Evolutionary conservation across 352 stramenopile genomes (phyloP).

Genomic region (Globisporangium abappressorium): DNA sequence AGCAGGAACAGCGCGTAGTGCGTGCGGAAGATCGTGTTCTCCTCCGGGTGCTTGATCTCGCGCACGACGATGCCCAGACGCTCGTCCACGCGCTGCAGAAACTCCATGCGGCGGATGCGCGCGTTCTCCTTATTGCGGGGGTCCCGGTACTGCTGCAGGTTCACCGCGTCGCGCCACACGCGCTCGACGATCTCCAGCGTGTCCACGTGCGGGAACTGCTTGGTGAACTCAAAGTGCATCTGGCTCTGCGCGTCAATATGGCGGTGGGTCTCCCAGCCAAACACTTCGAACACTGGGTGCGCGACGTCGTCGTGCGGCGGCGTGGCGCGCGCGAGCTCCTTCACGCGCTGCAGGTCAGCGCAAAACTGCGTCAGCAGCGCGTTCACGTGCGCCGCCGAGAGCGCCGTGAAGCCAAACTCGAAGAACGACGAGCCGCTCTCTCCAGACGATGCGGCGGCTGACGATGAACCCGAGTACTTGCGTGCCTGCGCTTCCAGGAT

Average conservation of each 20-base stretch:
- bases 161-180: slow-evolving; percentile 26
- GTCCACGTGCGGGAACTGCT: slow-evolving; percentile 27
- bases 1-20: slow-evolving; percentile 31
- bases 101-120: slow-evolving; percentile 30
- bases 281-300: slow-evolving; percentile 23
- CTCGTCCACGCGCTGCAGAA: slow-evolving; percentile 30
- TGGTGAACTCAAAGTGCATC: slow-evolving; percentile 42
- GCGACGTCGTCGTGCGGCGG: slow-evolving; percentile 2
- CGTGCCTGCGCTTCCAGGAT: slow-evolving; percentile 23
- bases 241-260: slow-evolving; percentile 31
- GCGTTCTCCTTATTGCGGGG: slow-evolving; percentile 11
- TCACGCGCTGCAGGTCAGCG: slow-evolving; percentile 21
- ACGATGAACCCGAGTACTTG: not conserved
- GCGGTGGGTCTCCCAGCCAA: slow-evolving; percentile 34
- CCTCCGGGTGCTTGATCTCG: slow-evolving; percentile 29
- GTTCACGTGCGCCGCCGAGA: slow-evolving; percentile 13
- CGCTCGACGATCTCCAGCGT: slow-evolving; percentile 23
- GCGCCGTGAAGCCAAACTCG: slow-evolving; percentile 23
- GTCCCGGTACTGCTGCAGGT: slow-evolving; percentile 22
- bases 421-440: not conserved
- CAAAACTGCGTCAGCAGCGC: slow-evolving; percentile 20
- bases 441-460: not conserved
- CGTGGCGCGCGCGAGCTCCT: not conserved
- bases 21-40: slow-evolving; percentile 35
- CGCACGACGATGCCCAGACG: slow-evolving; percentile 31